Evolutionary conservation across 192 early-diverging fungal species (phyloP).

Genomic region (Rhizophagus prolifer): DNA sequence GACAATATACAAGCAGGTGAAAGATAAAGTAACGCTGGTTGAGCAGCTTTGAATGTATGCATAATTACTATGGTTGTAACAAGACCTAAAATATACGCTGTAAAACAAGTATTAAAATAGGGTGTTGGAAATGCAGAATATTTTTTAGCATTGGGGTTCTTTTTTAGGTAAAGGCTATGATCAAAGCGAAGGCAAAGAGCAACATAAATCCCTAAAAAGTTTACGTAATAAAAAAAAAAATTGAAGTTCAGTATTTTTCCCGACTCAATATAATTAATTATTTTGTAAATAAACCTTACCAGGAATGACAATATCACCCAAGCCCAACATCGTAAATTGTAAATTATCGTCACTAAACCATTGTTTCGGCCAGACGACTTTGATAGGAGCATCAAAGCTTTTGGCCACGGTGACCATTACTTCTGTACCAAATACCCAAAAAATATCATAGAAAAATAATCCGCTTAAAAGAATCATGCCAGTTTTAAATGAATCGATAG

Average conservation of each 20-base stretch:
- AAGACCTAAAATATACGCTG: slow-evolving; percentile 81
- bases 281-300: slow-evolving; percentile 46
- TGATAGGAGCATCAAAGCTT: slow-evolving; percentile 95
- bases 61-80: slow-evolving; percentile 89
- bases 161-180: slow-evolving; percentile 68
- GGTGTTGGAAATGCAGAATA: slow-evolving; percentile 73
- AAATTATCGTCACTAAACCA: slow-evolving; percentile 48
- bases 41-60: slow-evolving; percentile 94
- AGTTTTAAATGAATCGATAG: slow-evolving; percentile 93
- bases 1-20: slow-evolving; percentile 96
- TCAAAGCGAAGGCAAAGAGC: slow-evolving; percentile 90
- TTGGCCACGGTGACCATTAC: slow-evolving; percentile 99
- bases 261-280: not conserved
- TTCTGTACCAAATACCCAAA: slow-evolving; percentile 98
- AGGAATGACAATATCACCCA: slow-evolving; percentile 97
- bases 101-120: slow-evolving; percentile 84
- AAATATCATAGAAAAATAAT: slow-evolving; percentile 95
- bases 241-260: not conserved
- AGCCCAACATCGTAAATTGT: slow-evolving; percentile 88
- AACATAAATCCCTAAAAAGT: slow-evolving; percentile 75
- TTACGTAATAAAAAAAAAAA: not conserved
- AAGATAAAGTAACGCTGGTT: slow-evolving; percentile 94
- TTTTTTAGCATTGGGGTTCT: slow-evolving; percentile 52
- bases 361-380: slow-evolving; percentile 86
- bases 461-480: slow-evolving; percentile 92